Conservation (phyloP, 2,329 filamentous ascomycete species). For the Botrytis byssoidea region DNA sequence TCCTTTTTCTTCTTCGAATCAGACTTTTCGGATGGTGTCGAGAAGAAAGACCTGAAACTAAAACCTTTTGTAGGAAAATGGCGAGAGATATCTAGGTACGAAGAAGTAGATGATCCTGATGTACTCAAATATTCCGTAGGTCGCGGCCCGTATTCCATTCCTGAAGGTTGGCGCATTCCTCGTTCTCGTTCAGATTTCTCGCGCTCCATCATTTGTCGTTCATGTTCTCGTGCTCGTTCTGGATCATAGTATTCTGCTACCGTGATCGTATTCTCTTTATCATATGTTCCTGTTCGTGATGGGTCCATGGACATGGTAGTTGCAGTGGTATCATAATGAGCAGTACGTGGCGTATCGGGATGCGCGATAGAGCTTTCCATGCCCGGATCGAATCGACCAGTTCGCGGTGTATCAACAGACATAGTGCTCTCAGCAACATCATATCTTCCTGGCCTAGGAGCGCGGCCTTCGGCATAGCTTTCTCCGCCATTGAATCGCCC, state of each 20-base stretch:
- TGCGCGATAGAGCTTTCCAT: slow-evolving; percentile 18
- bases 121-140: slow-evolving; percentile 24
- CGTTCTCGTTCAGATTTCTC: slow-evolving; percentile 13
- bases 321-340: slow-evolving; percentile 36
- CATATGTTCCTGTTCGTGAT: slow-evolving; percentile 22
- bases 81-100: slow-evolving; percentile 63
- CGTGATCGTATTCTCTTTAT: slow-evolving; percentile 23
- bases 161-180: slow-evolving; percentile 15
- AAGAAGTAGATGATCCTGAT: slow-evolving; percentile 32
- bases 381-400: slow-evolving; percentile 16
- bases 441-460: slow-evolving; percentile 11
- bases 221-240: slow-evolving; percentile 22
- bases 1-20: slow-evolving; percentile 30
- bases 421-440: slow-evolving; percentile 15
- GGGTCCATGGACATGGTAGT: slow-evolving; percentile 14
- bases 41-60: slow-evolving; percentile 63
- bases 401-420: slow-evolving; percentile 13
- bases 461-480: slow-evolving; percentile 7
- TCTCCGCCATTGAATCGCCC: slow-evolving; percentile 10
- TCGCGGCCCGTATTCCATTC: slow-evolving; percentile 27
- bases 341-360: slow-evolving; percentile 21
- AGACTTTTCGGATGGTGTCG: slow-evolving; percentile 51
- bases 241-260: slow-evolving; percentile 26
- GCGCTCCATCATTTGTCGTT: slow-evolving; percentile 18
- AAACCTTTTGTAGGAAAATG: slow-evolving; percentile 48